phyloP scores from a whole-genome alignment of 495 filamentous ascomycete species.

The Hypoxylon subgilvum region DNA sequence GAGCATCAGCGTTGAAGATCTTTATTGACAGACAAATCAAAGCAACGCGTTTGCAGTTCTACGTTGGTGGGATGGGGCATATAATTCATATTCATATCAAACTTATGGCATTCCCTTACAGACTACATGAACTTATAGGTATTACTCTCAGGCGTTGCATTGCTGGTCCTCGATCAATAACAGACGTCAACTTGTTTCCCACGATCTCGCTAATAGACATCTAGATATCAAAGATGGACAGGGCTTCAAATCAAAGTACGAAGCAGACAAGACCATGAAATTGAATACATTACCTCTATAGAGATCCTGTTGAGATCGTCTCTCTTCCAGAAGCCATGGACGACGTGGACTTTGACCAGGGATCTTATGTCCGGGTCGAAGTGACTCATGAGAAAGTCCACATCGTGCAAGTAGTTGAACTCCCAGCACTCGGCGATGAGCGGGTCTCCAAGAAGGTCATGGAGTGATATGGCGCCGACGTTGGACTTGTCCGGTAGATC shows the following conservation, averaged over 20 bases:
- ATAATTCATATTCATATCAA: neutral
- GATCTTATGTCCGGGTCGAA: slow-evolving; percentile 74
- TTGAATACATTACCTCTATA: slow-evolving; percentile 62
- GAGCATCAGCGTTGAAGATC: slow-evolving; percentile 11
- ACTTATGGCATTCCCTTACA: neutral
- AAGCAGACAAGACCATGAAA: neutral
- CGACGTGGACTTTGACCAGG: slow-evolving; percentile 71
- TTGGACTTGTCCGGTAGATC: slow-evolving; percentile 69
- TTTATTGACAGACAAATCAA: neutral
- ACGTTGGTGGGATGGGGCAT: too few species aligned
- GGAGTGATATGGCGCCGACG: slow-evolving; percentile 68
- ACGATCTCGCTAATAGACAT: neutral
- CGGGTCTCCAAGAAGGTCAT: slow-evolving; percentile 79
- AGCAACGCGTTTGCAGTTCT: neutral
- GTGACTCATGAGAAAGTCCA: slow-evolving; percentile 68
- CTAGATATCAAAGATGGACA: neutral
- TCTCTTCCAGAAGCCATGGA: slow-evolving; percentile 87
- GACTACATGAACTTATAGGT: too few species aligned
- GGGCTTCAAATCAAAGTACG: neutral
- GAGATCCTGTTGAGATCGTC: slow-evolving; percentile 66
- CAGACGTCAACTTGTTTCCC: too few species aligned
- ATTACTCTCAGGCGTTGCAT: too few species aligned
- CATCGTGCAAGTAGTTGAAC: slow-evolving; percentile 86
- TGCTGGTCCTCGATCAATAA: too few species aligned
- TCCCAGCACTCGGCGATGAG: slow-evolving; percentile 87